These are phyloP conservation scores for Styphnolobium japonicum DNA, from an alignment of 306 rosid species.

Conservation along the genomic window DNA sequence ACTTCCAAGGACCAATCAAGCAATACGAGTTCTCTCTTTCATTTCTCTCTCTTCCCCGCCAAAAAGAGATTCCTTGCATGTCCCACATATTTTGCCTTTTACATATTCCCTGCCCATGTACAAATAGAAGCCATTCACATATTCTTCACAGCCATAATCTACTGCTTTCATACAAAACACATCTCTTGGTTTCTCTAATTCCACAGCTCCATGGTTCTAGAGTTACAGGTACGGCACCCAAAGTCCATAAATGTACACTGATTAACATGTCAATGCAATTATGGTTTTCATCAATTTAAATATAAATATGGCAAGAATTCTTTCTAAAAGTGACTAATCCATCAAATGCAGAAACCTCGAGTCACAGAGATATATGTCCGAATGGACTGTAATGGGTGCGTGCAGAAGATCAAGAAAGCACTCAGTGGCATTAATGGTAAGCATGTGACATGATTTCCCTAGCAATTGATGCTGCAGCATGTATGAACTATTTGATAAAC, in stretches of 20 bases:
- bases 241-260: background rate
- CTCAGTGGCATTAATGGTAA: slow-evolving; percentile 62
- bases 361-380: slow-evolving; percentile 68
- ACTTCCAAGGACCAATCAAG: slow-evolving; percentile 31
- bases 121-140: slow-evolving; percentile 39
- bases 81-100: slow-evolving; percentile 54
- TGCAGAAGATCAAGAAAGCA: slow-evolving; percentile 78
- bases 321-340: background rate
- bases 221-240: slow-evolving; percentile 53
- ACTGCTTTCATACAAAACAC: background rate
- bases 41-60: background rate
- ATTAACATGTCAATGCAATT: background rate
- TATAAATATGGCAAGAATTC: background rate
- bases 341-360: slow-evolving; percentile 66
- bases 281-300: background rate
- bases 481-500: background rate
- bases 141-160: slow-evolving; percentile 49
- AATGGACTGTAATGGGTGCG: slow-evolving; percentile 83
- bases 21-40: slow-evolving; percentile 4
- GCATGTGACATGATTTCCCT: background rate
- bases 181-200: slow-evolving; percentile 18
- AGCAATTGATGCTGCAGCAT: background rate
- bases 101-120: slow-evolving; percentile 47
- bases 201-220: slow-evolving; percentile 52
- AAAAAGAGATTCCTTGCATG: slow-evolving; percentile 63